Evolutionary conservation across 768 basidiomycete species (phyloP), one percentile per base, ranked within the genome.

Genomic region (Lentinula boryana): DNA sequence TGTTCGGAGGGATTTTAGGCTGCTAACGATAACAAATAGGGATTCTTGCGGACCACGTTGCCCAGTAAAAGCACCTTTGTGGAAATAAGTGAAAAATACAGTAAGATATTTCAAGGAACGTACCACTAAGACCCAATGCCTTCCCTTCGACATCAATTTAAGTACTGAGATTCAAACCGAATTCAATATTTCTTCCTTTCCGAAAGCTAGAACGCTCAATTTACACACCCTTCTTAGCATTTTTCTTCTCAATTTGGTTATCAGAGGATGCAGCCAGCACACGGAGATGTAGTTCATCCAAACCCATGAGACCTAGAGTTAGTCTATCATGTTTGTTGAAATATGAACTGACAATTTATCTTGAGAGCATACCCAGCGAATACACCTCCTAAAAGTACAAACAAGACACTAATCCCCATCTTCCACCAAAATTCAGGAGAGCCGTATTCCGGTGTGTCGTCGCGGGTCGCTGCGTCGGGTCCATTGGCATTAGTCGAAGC

Each of bases 71-170:
- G 80, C 7, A 94, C 90, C 90, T 91, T 49, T 7, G 38, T 21
- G 50, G 7, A 31, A 57, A 53, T 33, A 8, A 13, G 3, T 57
- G 23, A n/a, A 57, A 5, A 32, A 27, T 44, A n/a, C 2, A 15
- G 15, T 23, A 18, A 59, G 33, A 13, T 44, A 21, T 31, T 0
- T 61, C 67, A 56, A 27, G 6, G 55, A 59, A 74, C 79, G 56
- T 68, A 93, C 95, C 56, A 97, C 95, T 8, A 98, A 82, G 12
- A 98, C 93, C 96, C 96, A 95, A 72, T 95, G 93, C 3, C 92
- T 82, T 0, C 91, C 89, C 64, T 78, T 82, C 40, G 76, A 71
- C 80, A 87, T 80, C 15, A 87, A 70, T 9, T 68, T 69, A 36
- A 86, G 72, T 18, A 87, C 86, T 86, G 1, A 35, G 60, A 27